Percentiles rank a stretch among this genome's conserved stretches.
Evolutionary conservation across 2,329 filamentous ascomycete genomes (phyloP).

Genomic region (Verticillium albo-atrum): DNA sequence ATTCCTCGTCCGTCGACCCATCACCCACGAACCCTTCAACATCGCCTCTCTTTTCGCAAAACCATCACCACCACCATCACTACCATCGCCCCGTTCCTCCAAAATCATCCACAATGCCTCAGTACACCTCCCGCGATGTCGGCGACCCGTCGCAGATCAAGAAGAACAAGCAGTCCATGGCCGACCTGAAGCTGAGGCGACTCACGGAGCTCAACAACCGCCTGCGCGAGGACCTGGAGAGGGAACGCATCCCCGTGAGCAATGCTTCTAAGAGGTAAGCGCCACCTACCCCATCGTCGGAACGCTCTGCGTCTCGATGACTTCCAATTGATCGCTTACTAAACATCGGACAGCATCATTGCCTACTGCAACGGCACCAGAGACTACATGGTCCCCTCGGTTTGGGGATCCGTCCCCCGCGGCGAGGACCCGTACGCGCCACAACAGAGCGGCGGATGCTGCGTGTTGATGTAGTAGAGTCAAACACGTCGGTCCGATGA

Average conservation of each 20-base stretch:
- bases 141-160: slow-evolving; percentile 65
- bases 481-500: slow-evolving; percentile 7
- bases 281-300: neutral
- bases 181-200: slow-evolving; percentile 92
- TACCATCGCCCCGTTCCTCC: neutral
- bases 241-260: slow-evolving; percentile 92
- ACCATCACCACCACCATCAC: neutral
- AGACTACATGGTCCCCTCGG: slow-evolving; percentile 97
- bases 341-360: slow-evolving; percentile 65
- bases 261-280: slow-evolving; percentile 82
- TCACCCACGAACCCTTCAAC: neutral
- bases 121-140: slow-evolving; percentile 63
- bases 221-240: slow-evolving; percentile 90
- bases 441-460: slow-evolving; percentile 89
- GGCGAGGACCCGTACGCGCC: slow-evolving; percentile 98
- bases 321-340: neutral
- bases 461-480: slow-evolving; percentile 75
- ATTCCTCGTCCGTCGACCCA: neutral
- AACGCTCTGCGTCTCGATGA: neutral
- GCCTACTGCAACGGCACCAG: slow-evolving; percentile 97
- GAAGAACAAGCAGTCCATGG: slow-evolving; percentile 99
- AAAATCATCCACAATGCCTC: slow-evolving; percentile 44
- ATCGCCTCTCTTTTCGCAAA: neutral
- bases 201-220: slow-evolving; percentile 96
- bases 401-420: slow-evolving; percentile 93